Conservation (phyloP, 2,329 filamentous ascomycete species). For the Escovopsis sp. region DNA sequence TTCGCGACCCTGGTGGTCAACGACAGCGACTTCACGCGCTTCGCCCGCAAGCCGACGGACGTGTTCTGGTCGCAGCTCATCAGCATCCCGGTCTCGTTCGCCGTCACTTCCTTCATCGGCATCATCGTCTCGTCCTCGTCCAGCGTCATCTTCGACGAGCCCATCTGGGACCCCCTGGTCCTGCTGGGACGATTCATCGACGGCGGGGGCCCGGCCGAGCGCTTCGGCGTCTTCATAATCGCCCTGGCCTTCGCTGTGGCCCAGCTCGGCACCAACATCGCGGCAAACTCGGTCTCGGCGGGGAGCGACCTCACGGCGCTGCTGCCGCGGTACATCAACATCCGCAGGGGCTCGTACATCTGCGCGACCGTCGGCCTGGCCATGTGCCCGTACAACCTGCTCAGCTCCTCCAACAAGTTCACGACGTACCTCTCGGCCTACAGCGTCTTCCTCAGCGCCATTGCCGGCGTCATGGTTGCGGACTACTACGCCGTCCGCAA, state of each 20-base stretch:
- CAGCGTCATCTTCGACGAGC: conserved; percentile 47
- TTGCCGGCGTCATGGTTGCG: conserved; percentile 77
- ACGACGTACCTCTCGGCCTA: conserved; percentile 86
- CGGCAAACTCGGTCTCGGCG: conserved; percentile 72
- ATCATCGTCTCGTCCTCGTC: conserved; percentile 66
- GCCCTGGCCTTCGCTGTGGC: conserved; percentile 58
- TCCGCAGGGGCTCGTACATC: conserved; percentile 75
- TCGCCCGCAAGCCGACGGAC: conserved; percentile 60
- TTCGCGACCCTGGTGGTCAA: conserved; percentile 79
- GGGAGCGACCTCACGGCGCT: conserved; percentile 73
- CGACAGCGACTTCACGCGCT: conserved; percentile 74
- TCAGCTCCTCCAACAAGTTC: conserved; percentile 65
- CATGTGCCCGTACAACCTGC: conserved; percentile 77
- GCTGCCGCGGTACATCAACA: conserved; percentile 66
- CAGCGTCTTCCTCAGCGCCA: conserved; percentile 84
- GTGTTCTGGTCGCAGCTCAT: conserved; percentile 70
- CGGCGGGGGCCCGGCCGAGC: conserved; percentile 51
- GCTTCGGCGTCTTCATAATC: conserved; percentile 65
- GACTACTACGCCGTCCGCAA: conserved; percentile 81
- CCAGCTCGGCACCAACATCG: conserved; percentile 76
- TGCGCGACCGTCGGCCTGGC: conserved; percentile 66
- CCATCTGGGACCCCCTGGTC: conserved; percentile 61
- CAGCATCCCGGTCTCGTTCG: conserved; percentile 58
- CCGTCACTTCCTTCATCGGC: conserved; percentile 70
- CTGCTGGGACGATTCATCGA: conserved; percentile 54